Evolutionary conservation across 2,329 filamentous ascomycete genomes (phyloP), one percentile per base, ranked within the genome.

Genomic region (Blumeriella jaapii): DNA sequence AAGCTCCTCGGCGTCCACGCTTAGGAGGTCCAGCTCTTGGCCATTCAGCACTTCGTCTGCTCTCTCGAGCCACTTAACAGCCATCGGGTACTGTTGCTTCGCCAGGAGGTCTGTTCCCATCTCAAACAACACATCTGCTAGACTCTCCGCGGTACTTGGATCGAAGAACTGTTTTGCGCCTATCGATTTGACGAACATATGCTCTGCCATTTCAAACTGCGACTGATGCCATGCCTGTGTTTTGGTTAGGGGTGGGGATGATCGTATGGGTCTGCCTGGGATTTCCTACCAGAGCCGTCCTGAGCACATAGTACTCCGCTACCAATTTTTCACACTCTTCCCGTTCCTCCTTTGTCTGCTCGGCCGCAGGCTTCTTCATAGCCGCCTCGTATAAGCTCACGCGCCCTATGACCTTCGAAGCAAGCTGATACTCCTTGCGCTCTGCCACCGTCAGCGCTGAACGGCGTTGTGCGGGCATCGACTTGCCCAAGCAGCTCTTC

Each of bases 131-230:
- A 78, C 61, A 47, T 85, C 77, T 3, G 76, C 69, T 27, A 87
- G 58, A 23, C 62, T 65, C 53, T 87, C 79, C 2, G 68, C 63
- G 1, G 65, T 65, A 2, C 57, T 42, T 0, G 67, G 56, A 27
- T 76, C 66, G 2, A 71, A 53, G 35, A 34, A 49, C 14, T 49
- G 51, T 23, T 48, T 55, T 7, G 59, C 55, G n/a, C 41, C 59
- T 48, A 61, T 59, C 2, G 73, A 58, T 48, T 82, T 82, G 22
- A 58, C 58, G 55, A 79, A 87, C 65, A 91, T 74, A 55, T 84
- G 74, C 36, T 93, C 83, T 17, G 83, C 82, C 30, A 86, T 69
- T 38, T 89, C 81, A 10, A 81, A 63, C 25, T 78, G 71, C 25
- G 72, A 66, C 51, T 86, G 77, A 48, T 76, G 74, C 76, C 79